Conservation (phyloP, 2,329 filamentous ascomycete genomes). For the Ophiostoma fasciatum region DNA sequence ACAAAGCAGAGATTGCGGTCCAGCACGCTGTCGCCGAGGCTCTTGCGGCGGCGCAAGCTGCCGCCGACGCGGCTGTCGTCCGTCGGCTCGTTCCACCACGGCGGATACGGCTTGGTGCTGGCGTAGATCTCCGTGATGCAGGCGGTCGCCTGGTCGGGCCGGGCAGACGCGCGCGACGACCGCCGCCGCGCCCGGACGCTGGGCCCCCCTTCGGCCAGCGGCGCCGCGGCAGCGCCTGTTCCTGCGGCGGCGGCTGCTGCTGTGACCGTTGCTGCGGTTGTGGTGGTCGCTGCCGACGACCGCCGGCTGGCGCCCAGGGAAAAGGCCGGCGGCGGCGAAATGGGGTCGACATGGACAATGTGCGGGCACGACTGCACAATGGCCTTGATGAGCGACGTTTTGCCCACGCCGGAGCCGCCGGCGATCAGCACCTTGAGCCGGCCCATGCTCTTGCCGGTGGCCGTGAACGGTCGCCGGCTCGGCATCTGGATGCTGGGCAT, state of each 20-base stretch:
- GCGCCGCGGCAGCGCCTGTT: too few species aligned
- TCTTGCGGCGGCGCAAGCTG: constrained; percentile 48
- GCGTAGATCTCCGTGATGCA: constrained; percentile 56
- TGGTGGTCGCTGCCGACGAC: constrained; percentile 7
- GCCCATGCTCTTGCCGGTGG: constrained; percentile 69
- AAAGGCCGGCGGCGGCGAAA: constrained; percentile 19
- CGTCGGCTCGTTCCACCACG: constrained; percentile 77
- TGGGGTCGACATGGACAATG: constrained; percentile 80
- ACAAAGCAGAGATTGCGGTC: constrained; percentile 92
- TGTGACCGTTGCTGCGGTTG: neutral
- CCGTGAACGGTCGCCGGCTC: constrained; percentile 74
- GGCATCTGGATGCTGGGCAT: constrained; percentile 96
- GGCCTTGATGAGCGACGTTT: constrained; percentile 77
- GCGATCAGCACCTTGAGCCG: constrained; percentile 80
- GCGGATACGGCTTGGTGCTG: constrained; percentile 70
- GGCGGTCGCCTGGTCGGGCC: constrained; percentile 18
- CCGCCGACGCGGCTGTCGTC: constrained; percentile 34
- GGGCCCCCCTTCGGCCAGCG: constrained; percentile 5
- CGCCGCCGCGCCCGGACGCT: constrained; percentile 10
- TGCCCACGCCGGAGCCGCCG: constrained; percentile 66
- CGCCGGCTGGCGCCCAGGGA: constrained; percentile 10
- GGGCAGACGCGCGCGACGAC: constrained; percentile 2
- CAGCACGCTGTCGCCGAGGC: constrained; percentile 59
- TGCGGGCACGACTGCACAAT: constrained; percentile 79
- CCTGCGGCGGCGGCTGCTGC: too few species aligned